Conservation (phyloP, 2,329 filamentous ascomycete species). For the Colletotrichum sp. region DNA sequence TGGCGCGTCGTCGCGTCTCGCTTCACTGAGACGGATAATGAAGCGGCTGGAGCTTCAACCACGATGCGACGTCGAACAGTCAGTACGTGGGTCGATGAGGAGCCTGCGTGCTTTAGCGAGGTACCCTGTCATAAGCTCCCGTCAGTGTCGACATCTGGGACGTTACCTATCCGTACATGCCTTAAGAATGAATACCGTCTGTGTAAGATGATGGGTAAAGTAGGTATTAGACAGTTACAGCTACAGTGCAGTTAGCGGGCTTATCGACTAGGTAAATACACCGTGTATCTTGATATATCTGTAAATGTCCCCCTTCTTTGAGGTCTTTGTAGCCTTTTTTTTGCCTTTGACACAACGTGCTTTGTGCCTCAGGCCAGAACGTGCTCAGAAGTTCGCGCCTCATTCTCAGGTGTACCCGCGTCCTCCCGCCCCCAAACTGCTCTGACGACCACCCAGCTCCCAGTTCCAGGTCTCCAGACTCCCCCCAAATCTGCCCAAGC, state of each 20-base stretch:
- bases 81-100: not conserved
- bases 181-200: not conserved
- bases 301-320: not conserved
- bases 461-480: constrained; percentile 15
- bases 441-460: not conserved
- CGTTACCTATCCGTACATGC: not conserved
- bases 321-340: not conserved
- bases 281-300: not conserved
- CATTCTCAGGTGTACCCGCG: constrained; percentile 19
- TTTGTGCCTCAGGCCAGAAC: constrained; percentile 16
- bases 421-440: not conserved
- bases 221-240: not conserved
- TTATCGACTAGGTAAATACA: not conserved
- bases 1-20: not conserved
- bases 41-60: not conserved
- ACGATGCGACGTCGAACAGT: not conserved
- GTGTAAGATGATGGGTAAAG: not conserved
- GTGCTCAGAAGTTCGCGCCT: constrained; percentile 18
- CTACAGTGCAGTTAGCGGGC: not conserved
- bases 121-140: not conserved
- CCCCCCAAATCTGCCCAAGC: constrained; percentile 21
- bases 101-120: not conserved
- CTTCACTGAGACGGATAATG: not conserved
- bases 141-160: not conserved
- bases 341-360: not conserved